phyloP scores from a whole-genome alignment of 2,329 filamentous ascomycete genomes.

The Verticillium zaregamsianum region DNA sequence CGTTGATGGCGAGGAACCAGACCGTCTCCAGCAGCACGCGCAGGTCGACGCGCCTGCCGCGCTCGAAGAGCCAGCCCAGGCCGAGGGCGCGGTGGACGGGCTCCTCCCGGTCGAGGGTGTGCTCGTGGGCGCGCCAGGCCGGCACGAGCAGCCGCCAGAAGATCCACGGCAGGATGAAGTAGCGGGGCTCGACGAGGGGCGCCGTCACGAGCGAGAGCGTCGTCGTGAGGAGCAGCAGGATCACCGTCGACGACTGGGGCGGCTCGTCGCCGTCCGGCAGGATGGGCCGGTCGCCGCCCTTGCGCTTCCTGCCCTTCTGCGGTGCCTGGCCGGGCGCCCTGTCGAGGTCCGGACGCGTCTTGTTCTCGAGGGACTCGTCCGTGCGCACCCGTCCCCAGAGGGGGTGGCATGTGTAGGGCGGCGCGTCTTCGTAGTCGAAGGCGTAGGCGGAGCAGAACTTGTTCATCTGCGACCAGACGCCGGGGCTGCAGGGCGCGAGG shows the following conservation, averaged over 20 bases:
- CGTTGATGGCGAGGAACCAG: constrained; percentile 66
- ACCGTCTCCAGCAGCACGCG: constrained; percentile 56
- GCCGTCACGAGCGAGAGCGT: constrained; percentile 78
- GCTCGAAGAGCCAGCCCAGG: constrained; percentile 3
- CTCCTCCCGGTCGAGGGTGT: not conserved
- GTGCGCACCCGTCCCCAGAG: not conserved
- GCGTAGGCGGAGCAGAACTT: not conserved
- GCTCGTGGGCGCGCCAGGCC: constrained; percentile 26
- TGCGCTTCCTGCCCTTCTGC: constrained; percentile 8
- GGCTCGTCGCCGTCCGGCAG: constrained; percentile 12
- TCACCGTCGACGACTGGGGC: constrained; percentile 43
- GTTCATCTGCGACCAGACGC: not conserved
- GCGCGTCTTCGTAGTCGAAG: not conserved
- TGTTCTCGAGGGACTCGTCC: not conserved
- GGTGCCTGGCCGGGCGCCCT: constrained; percentile 15
- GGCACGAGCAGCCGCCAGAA: constrained; percentile 84
- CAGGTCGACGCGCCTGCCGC: constrained; percentile 32
- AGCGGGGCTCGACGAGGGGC: constrained; percentile 89
- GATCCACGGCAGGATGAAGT: constrained; percentile 94
- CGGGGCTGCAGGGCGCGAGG: constrained; percentile 42
- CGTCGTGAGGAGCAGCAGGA: constrained; percentile 64
- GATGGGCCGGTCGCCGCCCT: not conserved
- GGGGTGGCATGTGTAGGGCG: not conserved
- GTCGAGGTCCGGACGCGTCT: not conserved
- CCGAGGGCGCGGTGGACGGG: constrained; percentile 1